Conservation (phyloP, 805 yeast species). For the Spathaspora hagerdaliae region DNA sequence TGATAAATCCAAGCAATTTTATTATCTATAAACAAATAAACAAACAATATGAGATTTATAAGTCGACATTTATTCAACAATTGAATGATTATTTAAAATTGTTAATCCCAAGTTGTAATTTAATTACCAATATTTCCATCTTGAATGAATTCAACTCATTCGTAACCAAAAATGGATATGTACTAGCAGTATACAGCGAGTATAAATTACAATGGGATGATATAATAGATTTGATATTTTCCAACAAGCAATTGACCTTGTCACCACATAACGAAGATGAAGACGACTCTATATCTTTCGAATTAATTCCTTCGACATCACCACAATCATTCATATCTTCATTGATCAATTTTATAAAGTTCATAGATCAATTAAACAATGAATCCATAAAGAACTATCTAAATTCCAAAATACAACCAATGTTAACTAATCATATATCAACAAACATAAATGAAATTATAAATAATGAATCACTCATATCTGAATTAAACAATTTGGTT, state of each 20-base stretch:
- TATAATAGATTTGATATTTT: constrained; percentile 3
- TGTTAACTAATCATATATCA: constrained; percentile 25
- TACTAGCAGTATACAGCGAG: constrained; percentile 1
- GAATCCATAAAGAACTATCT: constrained; percentile 20
- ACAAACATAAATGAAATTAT: constrained; percentile 24
- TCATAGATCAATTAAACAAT: constrained; percentile 23
- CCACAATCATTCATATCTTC: neutral
- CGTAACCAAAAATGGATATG: constrained; percentile 4
- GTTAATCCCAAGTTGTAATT: constrained; percentile 17
- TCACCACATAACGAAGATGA: neutral
- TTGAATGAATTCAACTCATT: constrained; percentile 10
- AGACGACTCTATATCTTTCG: neutral
- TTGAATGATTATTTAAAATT: constrained; percentile 13
- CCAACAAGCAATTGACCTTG: neutral
- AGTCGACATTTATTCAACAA: constrained; percentile 5
- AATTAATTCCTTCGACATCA: neutral
- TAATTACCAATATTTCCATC: constrained; percentile 6
- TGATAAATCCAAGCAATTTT: neutral
- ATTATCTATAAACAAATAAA: constrained; percentile 5
- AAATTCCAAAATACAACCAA: constrained; percentile 24
- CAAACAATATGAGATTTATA: constrained; percentile 3
- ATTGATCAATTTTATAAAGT: constrained; percentile 21
- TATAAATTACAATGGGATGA: constrained; percentile 8
- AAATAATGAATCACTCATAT: constrained; percentile 13
- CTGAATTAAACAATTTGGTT: constrained; percentile 15